A percentile compares a stretch with the other conserved stretches of the same genome.
These are phyloP conservation scores for Penicillium tannophilum DNA, from an alignment of 495 filamentous ascomycete species.

Conservation along the genomic window DNA sequence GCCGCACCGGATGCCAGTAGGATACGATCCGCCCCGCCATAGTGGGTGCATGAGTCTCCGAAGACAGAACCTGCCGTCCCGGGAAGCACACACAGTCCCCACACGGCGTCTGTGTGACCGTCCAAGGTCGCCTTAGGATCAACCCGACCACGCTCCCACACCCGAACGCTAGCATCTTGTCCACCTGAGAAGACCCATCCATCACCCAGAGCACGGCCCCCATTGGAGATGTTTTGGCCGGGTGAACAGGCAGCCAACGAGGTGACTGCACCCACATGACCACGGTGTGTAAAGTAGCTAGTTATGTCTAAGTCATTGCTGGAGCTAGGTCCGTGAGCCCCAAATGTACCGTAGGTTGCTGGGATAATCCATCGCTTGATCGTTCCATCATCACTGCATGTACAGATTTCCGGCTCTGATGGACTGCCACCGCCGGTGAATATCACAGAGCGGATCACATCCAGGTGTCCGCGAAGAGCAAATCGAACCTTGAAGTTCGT, in stretches of 20 bases:
- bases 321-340: conserved; percentile 51
- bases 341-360: conserved; percentile 64
- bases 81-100: conserved; percentile 94
- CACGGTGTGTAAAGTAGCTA: conserved; percentile 92
- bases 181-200: conserved; percentile 99
- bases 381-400: conserved; percentile 90
- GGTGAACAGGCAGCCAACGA: conserved; percentile 84
- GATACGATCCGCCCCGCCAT: conserved; percentile 79
- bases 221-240: conserved; percentile 81
- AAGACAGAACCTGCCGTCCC: conserved; percentile 76
- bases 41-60: conserved; percentile 64
- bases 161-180: conserved; percentile 86
- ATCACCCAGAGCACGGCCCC: conserved; percentile 80
- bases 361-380: conserved; percentile 98
- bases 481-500: conserved; percentile 88
- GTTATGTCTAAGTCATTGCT: conserved; percentile 83
- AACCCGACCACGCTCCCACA: conserved; percentile 92
- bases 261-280: conserved; percentile 87
- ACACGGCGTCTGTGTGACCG: conserved; percentile 93
- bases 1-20: conserved; percentile 89
- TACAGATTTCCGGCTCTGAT: conserved; percentile 94
- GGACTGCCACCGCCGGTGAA: conserved; percentile 96
- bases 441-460: conserved; percentile 89
- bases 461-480: conserved; percentile 87
- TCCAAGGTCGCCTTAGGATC: conserved; percentile 95